A percentile compares a stretch with the other conserved stretches of the same genome.
Evolutionary conservation across 352 stramenopile genomes (phyloP).

Genomic region (Globisporangium emineosum): DNA sequence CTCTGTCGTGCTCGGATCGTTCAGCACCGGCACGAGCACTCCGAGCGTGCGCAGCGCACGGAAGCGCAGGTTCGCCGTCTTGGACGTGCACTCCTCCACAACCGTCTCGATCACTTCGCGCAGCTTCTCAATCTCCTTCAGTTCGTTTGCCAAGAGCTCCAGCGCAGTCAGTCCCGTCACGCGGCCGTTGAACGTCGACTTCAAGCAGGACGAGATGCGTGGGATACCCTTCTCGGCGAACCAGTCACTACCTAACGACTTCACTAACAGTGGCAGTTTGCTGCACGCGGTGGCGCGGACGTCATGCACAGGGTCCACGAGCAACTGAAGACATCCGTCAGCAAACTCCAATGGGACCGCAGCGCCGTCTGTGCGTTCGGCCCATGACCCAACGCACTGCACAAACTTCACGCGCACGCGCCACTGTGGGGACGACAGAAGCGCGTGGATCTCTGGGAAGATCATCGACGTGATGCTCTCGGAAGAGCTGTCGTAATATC

Average conservation of each 20-base stretch:
- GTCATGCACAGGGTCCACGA: slow-evolving; percentile 68
- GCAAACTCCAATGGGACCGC: slow-evolving; percentile 65
- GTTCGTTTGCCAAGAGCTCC: slow-evolving; percentile 54
- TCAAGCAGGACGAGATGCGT: slow-evolving; percentile 55
- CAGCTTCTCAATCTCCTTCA: slow-evolving; percentile 71
- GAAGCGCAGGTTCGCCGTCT: slow-evolving; percentile 81
- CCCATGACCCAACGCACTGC: slow-evolving; percentile 80
- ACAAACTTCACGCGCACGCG: slow-evolving; percentile 85
- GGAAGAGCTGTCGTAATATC: slow-evolving; percentile 65
- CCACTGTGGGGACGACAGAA: slow-evolving; percentile 71
- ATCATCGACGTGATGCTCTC: slow-evolving; percentile 68
- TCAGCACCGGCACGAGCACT: slow-evolving; percentile 62
- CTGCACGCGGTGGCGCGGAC: slow-evolving; percentile 63
- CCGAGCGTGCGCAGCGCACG: slow-evolving; percentile 68
- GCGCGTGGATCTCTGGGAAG: slow-evolving; percentile 62
- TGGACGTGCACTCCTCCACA: slow-evolving; percentile 72
- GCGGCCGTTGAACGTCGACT: slow-evolving; percentile 70
- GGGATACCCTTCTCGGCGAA: slow-evolving; percentile 65
- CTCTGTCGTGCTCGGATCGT: slow-evolving; percentile 59
- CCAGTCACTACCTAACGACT: slow-evolving; percentile 77
- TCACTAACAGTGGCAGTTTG: slow-evolving; percentile 60
- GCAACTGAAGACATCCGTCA: slow-evolving; percentile 61
- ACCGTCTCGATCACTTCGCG: slow-evolving; percentile 60
- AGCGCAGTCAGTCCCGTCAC: slow-evolving; percentile 69
- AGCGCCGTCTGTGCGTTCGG: slow-evolving; percentile 56